Base-by-base conservation (phyloP, 345 rosid genomes). In the Ceriops decandra region DNA sequence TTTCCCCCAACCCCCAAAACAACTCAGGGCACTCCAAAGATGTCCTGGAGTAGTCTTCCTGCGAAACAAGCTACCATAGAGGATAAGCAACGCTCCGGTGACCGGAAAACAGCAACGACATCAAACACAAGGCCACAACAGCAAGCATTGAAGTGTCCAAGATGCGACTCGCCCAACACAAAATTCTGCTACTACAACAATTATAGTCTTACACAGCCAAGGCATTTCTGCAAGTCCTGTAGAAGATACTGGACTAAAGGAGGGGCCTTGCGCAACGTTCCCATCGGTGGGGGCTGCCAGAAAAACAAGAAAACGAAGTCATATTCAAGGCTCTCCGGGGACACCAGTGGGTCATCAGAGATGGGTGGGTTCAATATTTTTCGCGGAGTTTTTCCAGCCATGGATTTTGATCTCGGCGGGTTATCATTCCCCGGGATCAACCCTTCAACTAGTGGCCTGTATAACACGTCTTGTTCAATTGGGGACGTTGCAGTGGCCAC, bases 381-480 rank as follows among this genome's bases (percentile, higher is more conserved):
- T 74, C 82, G 74, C 22, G 85, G 87, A 0, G 66, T 85, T 38
- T 66, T 92, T 5, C 90, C 93, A 1, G 82, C 92, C 30, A 74
- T 86, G 85, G 96, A 91, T 75, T 92, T 86, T 68, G 87, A 91
- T 63, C 88, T 89, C 9, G 80, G 91, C 6, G 85, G 91, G n/a
- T 75, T 90, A 24, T 80, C 87, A 56, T 85, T 81, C 67, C 86
- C 89, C 22, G 75, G 74, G 57, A 52, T 79, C 26, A 76, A 76
- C 76, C 77, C 82, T 58, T 63, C 86, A 16, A 63, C 84, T 0
- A 42, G 77, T 22, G 76, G 77, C 31, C 47, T 73, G 24, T 83
- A 77, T 38, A 76, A 78, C 77, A 88, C 76, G 64, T 80, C 80
- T 53, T 66, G 82, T 73, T 74, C 82, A 32, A 82, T 74, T 72